These are phyloP conservation scores for Triangularia setosa DNA, from an alignment of 2,329 filamentous ascomycete species.

Conservation along the genomic window DNA sequence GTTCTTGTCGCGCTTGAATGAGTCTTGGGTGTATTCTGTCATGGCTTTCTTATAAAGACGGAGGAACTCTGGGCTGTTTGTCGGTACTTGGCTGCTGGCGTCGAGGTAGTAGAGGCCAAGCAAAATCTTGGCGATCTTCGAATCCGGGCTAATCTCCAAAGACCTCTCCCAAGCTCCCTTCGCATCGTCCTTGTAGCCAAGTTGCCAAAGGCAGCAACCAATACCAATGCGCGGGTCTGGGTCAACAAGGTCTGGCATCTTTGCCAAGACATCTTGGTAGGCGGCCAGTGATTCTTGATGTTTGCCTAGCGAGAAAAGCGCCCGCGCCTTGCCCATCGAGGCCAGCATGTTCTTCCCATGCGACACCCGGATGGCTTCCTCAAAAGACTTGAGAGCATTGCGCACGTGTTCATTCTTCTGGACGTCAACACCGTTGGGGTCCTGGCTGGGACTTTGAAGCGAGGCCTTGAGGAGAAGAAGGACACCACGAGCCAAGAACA, in stretches of 20 bases:
- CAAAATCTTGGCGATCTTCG: conserved; percentile 85
- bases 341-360: conserved; percentile 88
- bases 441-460: conserved; percentile 69
- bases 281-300: conserved; percentile 76
- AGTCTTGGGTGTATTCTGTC: conserved; percentile 88
- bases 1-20: conserved; percentile 90
- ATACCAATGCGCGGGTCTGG: conserved; percentile 95
- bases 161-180: conserved; percentile 86
- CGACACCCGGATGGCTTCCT: conserved; percentile 84
- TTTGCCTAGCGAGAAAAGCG: conserved; percentile 80
- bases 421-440: conserved; percentile 56
- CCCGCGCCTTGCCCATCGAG: conserved; percentile 81
- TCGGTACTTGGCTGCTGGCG: conserved; percentile 75
- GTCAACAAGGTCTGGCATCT: conserved; percentile 82
- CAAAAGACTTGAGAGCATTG: conserved; percentile 86
- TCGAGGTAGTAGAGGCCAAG: conserved; percentile 89
- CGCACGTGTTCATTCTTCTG: conserved; percentile 77
- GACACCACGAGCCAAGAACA: conserved; percentile 88
- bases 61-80: conserved; percentile 80
- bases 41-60: conserved; percentile 88
- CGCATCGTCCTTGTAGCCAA: conserved; percentile 91
- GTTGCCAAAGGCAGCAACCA: conserved; percentile 94
- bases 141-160: conserved; percentile 74
- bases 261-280: conserved; percentile 83
- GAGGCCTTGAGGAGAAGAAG: conserved; percentile 85